phyloP scores from a whole-genome alignment of 192 early-diverging fungal species.

The Haplosporangium gracile region DNA sequence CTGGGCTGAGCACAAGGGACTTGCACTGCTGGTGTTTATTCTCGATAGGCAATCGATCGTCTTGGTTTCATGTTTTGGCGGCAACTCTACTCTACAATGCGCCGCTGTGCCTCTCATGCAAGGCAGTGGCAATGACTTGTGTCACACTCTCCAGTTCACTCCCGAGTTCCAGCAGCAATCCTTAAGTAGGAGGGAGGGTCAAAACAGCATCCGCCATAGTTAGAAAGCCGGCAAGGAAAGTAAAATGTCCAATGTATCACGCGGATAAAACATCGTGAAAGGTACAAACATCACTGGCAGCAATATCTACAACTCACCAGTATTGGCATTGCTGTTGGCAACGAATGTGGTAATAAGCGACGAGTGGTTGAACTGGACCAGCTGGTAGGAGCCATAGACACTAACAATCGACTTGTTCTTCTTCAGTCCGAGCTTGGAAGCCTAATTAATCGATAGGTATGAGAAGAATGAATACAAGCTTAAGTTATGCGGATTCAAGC shows the following conservation, averaged over 20 bases:
- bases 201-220: slow-evolving; percentile 4
- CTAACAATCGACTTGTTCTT: slow-evolving; percentile 71
- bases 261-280: neutral
- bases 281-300: neutral
- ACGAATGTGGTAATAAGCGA: slow-evolving; percentile 73
- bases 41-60: neutral
- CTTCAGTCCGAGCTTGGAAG: slow-evolving; percentile 73
- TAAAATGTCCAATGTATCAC: neutral
- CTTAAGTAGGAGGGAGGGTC: slow-evolving; percentile 32
- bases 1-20: too few species aligned
- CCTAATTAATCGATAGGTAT: slow-evolving; percentile 38
- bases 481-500: neutral
- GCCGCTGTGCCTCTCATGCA: slow-evolving; percentile 60
- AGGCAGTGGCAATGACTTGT: slow-evolving; percentile 59
- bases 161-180: slow-evolving; percentile 62
- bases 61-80: neutral
- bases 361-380: slow-evolving; percentile 72
- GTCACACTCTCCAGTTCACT: slow-evolving; percentile 63
- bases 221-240: neutral
- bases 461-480: neutral
- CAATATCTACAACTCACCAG: slow-evolving; percentile 56
- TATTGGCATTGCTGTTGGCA: slow-evolving; percentile 66
- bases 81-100: slow-evolving; percentile 14
- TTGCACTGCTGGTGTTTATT: too few species aligned
- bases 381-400: slow-evolving; percentile 67